phyloP scores from a whole-genome alignment of 139 green algal genomes.

The Coelastrella sp. region DNA sequence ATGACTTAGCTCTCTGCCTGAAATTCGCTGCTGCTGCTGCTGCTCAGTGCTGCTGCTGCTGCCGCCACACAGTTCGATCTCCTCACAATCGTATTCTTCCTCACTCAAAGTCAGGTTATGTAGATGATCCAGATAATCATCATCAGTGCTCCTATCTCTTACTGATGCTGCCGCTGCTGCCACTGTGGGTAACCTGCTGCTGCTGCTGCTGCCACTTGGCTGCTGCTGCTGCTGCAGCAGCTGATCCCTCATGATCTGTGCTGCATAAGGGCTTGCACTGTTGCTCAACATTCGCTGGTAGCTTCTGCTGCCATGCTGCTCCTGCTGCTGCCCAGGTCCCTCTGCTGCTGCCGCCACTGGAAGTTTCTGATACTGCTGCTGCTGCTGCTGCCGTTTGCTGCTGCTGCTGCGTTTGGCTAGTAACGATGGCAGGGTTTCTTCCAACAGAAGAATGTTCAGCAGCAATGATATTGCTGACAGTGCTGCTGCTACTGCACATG shows the following conservation, averaged over 20 bases:
- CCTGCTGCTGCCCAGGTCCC: background rate
- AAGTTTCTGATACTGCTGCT: background rate
- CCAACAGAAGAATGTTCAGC: slow-evolving; percentile 57
- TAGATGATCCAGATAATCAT: too few relatives aligned
- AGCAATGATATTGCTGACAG: slow-evolving; percentile 52
- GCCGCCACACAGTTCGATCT: too few relatives aligned
- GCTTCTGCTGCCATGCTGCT: too few relatives aligned
- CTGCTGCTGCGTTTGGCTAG: background rate
- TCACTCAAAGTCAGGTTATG: too few relatives aligned
- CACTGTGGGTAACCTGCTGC: background rate
- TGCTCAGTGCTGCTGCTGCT: too few relatives aligned
- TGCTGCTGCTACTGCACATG: slow-evolving; percentile 64
- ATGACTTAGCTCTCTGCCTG: background rate
- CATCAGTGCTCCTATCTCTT: background rate
- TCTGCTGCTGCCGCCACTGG: background rate
- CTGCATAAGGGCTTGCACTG: too few relatives aligned
- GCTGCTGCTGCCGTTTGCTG: background rate
- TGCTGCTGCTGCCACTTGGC: background rate
- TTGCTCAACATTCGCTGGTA: too few relatives aligned
- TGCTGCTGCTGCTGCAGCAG: background rate
- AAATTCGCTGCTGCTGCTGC: background rate
- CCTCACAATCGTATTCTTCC: too few relatives aligned
- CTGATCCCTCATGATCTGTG: background rate
- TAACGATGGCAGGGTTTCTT: slow-evolving; percentile 71
- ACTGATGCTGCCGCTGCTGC: slow-evolving; percentile 4